Base-by-base conservation (phyloP, 345 rosid genomes). In the Euphorbia peplus region DNA sequence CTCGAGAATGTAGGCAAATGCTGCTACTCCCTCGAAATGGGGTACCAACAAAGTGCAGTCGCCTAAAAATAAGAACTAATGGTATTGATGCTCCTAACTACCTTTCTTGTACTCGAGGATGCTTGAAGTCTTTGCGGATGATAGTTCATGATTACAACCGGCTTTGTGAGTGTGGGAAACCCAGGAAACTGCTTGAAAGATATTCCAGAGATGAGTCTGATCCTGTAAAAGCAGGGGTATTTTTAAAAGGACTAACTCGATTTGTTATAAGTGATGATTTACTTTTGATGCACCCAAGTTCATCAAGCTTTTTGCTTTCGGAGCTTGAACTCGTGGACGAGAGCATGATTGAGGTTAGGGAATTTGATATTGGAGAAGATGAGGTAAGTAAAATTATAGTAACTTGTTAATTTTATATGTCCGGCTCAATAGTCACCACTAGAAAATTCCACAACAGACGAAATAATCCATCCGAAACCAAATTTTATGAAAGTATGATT, bases 251-350 rank as follows among this genome's bases (percentile, higher is more conserved):
- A n/a, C n/a, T n/a, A n/a, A n/a, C n/a, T n/a, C n/a, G n/a, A n/a
- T n/a, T n/a, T n/a, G n/a, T n/a, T n/a, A n/a, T n/a, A 8, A 60
- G 50, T 48, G 79, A 75, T 14, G 72, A 60, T 24, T 61, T 79
- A 46, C 11, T 55, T 24, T 50, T 61, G 72, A 76, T n/a, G 5
- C 11, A 66, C 8, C 44, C 74, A 32, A 58, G 57, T 18, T 32
- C 37, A 7, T 24, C 39, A 24, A 52, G 56, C 57, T 15, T 41
- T 59, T 30, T n/a, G n/a, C 65, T 75, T 61, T 60, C 69, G n/a
- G 24, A 47, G 61, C 70, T 28, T 64, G 67, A 62, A 55, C 18
- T 69, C 37, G 15, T 4, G 1, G 75, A 72, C 26, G 24, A 7
- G 0, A 64, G 52, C 12, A 14, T 16, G 19, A 12, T 47, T 5